phyloP scores from a whole-genome alignment of 495 filamentous ascomycete species.

The Astrothelium subdiscretum region DNA sequence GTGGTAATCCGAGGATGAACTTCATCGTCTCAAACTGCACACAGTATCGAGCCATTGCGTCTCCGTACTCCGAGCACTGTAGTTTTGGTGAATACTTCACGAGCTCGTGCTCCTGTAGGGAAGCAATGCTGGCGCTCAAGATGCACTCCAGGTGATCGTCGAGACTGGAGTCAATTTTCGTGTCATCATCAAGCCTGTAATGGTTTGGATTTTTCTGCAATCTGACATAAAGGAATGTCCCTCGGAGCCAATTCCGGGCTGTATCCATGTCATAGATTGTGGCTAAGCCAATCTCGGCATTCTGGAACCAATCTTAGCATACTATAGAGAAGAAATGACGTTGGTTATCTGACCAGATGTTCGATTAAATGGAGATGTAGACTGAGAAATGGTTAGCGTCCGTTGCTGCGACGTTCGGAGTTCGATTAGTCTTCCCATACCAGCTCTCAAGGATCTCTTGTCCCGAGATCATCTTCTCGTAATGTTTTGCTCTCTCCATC shows the following conservation, averaged over 20 bases:
- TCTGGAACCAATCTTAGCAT: slow-evolving; percentile 27
- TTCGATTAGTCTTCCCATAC: slow-evolving; percentile 12
- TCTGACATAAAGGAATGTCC: slow-evolving; percentile 81
- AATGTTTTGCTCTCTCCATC: slow-evolving; percentile 52
- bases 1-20: slow-evolving; percentile 50
- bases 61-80: slow-evolving; percentile 63
- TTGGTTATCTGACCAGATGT: slow-evolving; percentile 43
- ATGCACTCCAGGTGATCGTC: slow-evolving; percentile 68
- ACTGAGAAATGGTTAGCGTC: slow-evolving; percentile 24
- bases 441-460: slow-evolving; percentile 77
- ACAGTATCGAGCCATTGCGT: slow-evolving; percentile 90
- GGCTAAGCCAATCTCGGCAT: slow-evolving; percentile 82
- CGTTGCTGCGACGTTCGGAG: neutral
- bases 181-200: slow-evolving; percentile 59
- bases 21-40: slow-evolving; percentile 88
- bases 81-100: slow-evolving; percentile 39
- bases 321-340: neutral
- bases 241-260: slow-evolving; percentile 71
- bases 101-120: slow-evolving; percentile 51
- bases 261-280: slow-evolving; percentile 60
- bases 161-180: slow-evolving; percentile 30
- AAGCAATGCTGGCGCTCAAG: slow-evolving; percentile 64
- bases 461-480: slow-evolving; percentile 75
- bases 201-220: slow-evolving; percentile 66
- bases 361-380: slow-evolving; percentile 83